Conservation (phyloP, 768 basidiomycete genomes). For the Stropharia rugosoannulata region DNA sequence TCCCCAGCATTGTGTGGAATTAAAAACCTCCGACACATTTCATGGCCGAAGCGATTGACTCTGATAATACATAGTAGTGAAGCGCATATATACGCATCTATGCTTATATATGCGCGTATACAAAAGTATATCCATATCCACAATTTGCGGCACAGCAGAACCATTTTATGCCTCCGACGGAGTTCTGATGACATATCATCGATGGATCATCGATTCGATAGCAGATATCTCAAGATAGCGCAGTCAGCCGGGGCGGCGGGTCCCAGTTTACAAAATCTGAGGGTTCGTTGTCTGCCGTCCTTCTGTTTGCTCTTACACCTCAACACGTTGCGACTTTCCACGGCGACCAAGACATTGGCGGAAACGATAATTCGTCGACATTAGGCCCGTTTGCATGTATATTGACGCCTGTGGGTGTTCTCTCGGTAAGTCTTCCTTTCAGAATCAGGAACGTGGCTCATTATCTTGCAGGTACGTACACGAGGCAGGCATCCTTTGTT, state of each 20-base stretch:
- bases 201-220: constrained; percentile 10
- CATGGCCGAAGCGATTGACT: too few relatives aligned
- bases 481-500: background rate
- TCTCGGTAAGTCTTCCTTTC: too few relatives aligned
- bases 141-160: too few relatives aligned
- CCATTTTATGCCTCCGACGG: constrained; percentile 21
- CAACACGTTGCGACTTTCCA: constrained; percentile 1
- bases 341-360: background rate
- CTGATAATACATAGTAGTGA: too few relatives aligned
- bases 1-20: constrained; percentile 21
- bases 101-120: too few relatives aligned
- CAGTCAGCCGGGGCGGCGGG: background rate
- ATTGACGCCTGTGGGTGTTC: too few relatives aligned
- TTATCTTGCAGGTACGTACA: background rate
- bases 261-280: constrained; percentile 7
- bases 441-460: too few relatives aligned
- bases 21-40: constrained; percentile 23
- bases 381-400: too few relatives aligned
- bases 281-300: background rate
- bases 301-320: background rate
- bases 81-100: too few relatives aligned
- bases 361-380: too few relatives aligned
- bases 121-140: background rate
- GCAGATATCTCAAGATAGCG: constrained; percentile 9
- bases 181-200: constrained; percentile 17